Evolutionary conservation across 2,329 filamentous ascomycete species (phyloP).

Genomic region (Penicillium sp.): DNA sequence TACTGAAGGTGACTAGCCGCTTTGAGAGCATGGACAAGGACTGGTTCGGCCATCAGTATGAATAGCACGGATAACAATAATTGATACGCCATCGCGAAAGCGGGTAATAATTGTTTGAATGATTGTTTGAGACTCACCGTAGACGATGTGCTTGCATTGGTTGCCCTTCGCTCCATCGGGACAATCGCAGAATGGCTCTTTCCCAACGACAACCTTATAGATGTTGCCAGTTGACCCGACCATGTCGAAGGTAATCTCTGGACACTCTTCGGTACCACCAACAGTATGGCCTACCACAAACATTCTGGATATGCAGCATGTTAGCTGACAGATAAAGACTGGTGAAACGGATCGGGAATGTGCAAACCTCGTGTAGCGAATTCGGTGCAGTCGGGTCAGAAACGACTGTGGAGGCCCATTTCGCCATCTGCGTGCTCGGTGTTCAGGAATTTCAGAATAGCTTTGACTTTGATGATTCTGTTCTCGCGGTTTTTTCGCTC

Average conservation of each 20-base stretch:
- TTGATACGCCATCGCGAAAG: neutral
- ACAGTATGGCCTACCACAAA: conserved; percentile 52
- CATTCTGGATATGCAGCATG: conserved; percentile 41
- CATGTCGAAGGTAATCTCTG: conserved; percentile 51
- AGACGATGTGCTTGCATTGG: conserved; percentile 61
- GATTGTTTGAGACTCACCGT: conserved; percentile 40
- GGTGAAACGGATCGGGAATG: neutral
- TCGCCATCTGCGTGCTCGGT: conserved; percentile 40
- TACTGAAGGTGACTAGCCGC: conserved; percentile 53
- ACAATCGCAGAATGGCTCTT: conserved; percentile 52
- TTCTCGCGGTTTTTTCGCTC: neutral
- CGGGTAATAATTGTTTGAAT: neutral
- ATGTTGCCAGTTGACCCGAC: conserved; percentile 59
- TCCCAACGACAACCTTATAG: conserved; percentile 54
- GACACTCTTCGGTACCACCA: conserved; percentile 41
- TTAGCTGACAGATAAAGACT: neutral
- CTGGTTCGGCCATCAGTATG: conserved; percentile 32
- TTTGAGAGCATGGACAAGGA: conserved; percentile 55
- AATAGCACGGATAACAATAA: conserved; percentile 8
- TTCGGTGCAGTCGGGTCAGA: conserved; percentile 46
- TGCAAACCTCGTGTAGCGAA: conserved; percentile 38
- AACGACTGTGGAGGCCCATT: conserved; percentile 44
- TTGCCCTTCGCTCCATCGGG: conserved; percentile 52
- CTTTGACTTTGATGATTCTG: conserved; percentile 3
- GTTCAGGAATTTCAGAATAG: conserved; percentile 26